A percentile compares a stretch with the other conserved stretches of the same genome.
These are phyloP conservation scores for Fusarium sp. DNA, from an alignment of 2,329 filamentous ascomycete species.

Conservation along the genomic window DNA sequence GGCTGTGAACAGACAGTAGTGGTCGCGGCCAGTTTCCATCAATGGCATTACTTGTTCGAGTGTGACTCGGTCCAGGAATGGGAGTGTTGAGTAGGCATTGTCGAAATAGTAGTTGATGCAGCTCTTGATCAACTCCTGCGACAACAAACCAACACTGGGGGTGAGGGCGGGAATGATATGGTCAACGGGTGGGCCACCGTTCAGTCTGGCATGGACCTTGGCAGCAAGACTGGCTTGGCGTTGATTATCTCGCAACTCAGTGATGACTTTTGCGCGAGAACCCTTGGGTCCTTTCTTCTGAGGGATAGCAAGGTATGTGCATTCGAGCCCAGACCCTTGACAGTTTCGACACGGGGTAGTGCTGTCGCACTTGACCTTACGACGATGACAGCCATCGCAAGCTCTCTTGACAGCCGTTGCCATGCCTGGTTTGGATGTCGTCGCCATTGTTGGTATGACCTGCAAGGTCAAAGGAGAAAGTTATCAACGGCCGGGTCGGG, in stretches of 20 bases:
- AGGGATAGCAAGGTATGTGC: constrained; percentile 79
- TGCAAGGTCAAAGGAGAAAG: constrained; percentile 1
- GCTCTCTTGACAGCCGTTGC: constrained; percentile 68
- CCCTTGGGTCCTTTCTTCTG: constrained; percentile 83
- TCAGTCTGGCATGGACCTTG: constrained; percentile 70
- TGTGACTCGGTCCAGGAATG: constrained; percentile 68
- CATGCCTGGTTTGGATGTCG: constrained; percentile 40
- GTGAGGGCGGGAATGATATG: constrained; percentile 59
- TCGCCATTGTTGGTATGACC: not conserved
- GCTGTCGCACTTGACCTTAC: constrained; percentile 80
- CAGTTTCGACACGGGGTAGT: constrained; percentile 79
- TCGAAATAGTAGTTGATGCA: constrained; percentile 76
- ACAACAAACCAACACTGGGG: constrained; percentile 70
- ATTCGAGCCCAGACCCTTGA: constrained; percentile 71
- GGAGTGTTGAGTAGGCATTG: constrained; percentile 72
- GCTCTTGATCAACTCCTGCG: constrained; percentile 71
- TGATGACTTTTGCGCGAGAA: constrained; percentile 79
- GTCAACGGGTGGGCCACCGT: constrained; percentile 62
- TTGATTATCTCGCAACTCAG: constrained; percentile 76
- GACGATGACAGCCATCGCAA: constrained; percentile 78
- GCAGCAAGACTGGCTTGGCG: constrained; percentile 72
- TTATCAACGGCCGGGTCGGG: constrained; percentile 8
- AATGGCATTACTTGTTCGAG: constrained; percentile 69
- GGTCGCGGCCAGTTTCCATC: constrained; percentile 71
- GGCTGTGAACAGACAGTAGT: constrained; percentile 73